Percentiles rank a stretch among this genome's conserved stretches.
Evolutionary conservation across 2,329 filamentous ascomycete genomes (phyloP).

Genomic region (Arthrobotrys entomopaga): DNA sequence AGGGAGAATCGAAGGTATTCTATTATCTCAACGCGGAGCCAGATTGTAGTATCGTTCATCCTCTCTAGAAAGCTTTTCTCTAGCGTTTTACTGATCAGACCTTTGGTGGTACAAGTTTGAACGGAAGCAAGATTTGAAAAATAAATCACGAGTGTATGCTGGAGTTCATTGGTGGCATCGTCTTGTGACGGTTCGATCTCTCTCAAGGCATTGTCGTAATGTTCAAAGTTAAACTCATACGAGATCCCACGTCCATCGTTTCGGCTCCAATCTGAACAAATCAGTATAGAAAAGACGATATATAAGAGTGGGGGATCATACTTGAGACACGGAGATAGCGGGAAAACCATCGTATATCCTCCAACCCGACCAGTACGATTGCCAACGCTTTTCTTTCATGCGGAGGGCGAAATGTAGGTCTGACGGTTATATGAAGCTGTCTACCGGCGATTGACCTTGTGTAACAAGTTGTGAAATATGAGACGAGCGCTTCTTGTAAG

Average conservation of each 20-base stretch:
- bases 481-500: constrained; percentile 9
- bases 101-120: constrained; percentile 21
- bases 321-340: constrained; percentile 27
- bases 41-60: constrained; percentile 28
- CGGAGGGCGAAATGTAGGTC: constrained; percentile 15
- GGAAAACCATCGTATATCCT: constrained; percentile 18
- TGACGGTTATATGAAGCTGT: constrained; percentile 39
- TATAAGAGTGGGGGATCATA: constrained; percentile 8
- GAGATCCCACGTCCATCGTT: constrained; percentile 34
- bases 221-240: constrained; percentile 40
- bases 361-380: constrained; percentile 28
- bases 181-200: background rate
- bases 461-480: constrained; percentile 2
- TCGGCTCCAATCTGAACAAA: constrained; percentile 26
- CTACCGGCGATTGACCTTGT: constrained; percentile 35
- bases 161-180: background rate
- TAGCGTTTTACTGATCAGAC: constrained; percentile 8
- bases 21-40: constrained; percentile 13
- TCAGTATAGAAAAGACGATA: background rate
- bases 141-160: background rate
- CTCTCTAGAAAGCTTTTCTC: background rate
- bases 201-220: constrained; percentile 11
- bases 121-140: constrained; percentile 14
- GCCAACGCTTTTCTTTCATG: constrained; percentile 9
- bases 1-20: background rate